A percentile compares a stretch with the other conserved stretches of the same genome.
Conservation (phyloP, 805 yeast genomes). For the Ogataea glucozyma region DNA sequence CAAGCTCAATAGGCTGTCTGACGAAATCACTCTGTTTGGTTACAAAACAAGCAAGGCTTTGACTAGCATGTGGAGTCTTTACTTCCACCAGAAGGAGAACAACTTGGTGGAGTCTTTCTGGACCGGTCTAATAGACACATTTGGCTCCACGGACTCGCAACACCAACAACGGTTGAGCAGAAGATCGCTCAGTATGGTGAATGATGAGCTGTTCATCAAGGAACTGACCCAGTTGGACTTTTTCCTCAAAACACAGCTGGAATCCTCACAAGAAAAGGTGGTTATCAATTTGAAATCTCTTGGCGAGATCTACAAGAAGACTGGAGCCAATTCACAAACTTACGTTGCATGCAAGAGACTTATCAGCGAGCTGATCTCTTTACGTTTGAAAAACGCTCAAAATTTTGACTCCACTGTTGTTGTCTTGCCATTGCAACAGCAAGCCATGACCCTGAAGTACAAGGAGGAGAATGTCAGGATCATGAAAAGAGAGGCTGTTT, state of each 20-base stretch:
- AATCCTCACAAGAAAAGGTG: conserved; percentile 29
- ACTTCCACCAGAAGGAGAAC: conserved; percentile 30
- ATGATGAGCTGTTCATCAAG: conserved; percentile 48
- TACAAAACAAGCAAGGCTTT: conserved; percentile 14
- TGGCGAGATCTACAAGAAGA: conserved; percentile 41
- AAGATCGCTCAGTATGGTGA: conserved; percentile 37
- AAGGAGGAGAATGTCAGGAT: conserved; percentile 11
- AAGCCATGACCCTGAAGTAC: conserved; percentile 21
- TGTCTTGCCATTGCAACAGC: conserved; percentile 35
- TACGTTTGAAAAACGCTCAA: conserved; percentile 19
- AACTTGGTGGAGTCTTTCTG: conserved; percentile 40
- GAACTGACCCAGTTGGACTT: conserved; percentile 51
- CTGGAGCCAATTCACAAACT: conserved; percentile 44
- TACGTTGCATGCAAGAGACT: conserved; percentile 41
- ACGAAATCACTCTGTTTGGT: conserved; percentile 29
- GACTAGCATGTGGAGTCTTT: conserved; percentile 28
- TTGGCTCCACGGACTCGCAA: conserved; percentile 13
- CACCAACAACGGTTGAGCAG: conserved; percentile 17
- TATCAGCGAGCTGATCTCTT: conserved; percentile 33
- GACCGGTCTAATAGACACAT: conserved; percentile 33
- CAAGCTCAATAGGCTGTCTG: conserved; percentile 28
- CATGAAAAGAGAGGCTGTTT: conserved; percentile 8
- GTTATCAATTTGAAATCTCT: conserved; percentile 46
- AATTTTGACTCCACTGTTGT: conserved; percentile 32
- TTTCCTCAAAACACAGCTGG: conserved; percentile 32